A percentile compares a stretch with the other conserved stretches of the same genome.
Evolutionary conservation across 202 grass and related monocot genomes (phyloP).

Genomic region (Brachypodium distachyon): DNA sequence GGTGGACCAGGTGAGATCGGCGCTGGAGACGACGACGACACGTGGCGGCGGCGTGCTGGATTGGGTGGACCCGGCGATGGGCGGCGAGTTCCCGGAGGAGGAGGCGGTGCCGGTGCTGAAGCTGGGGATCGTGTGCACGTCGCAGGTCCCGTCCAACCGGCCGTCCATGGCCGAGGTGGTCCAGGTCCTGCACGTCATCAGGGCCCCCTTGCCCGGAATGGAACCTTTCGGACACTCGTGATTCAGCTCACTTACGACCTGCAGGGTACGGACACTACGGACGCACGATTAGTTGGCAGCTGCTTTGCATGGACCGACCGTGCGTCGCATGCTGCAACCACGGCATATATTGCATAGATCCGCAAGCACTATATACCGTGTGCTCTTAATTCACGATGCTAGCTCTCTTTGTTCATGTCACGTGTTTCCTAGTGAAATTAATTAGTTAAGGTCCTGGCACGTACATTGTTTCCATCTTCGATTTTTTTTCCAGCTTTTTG

Average conservation of each 20-base stretch:
- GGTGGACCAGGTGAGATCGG: constrained; percentile 54
- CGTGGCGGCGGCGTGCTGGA: constrained; percentile 42
- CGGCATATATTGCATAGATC: not conserved
- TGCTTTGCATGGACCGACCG: not conserved
- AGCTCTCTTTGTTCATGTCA: not conserved
- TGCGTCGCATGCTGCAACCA: not conserved
- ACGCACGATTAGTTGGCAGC: not conserved
- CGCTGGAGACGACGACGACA: constrained; percentile 54
- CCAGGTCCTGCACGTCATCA: constrained; percentile 95
- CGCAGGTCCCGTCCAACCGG: constrained; percentile 81
- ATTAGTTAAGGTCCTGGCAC: not conserved
- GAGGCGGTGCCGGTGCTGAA: constrained; percentile 91
- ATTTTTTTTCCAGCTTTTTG: not conserved
- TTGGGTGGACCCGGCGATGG: constrained; percentile 45
- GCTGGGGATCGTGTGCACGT: constrained; percentile 91
- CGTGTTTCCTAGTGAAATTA: not conserved
- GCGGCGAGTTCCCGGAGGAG: constrained; percentile 67
- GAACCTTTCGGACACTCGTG: constrained; percentile 42
- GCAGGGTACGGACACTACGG: not conserved
- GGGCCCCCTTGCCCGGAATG: constrained; percentile 54
- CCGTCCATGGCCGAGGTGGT: constrained; percentile 95
- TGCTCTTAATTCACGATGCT: not conserved
- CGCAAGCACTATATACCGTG: not conserved
- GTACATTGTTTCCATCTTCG: not conserved
- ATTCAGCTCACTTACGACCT: not conserved